Conservation (phyloP, 257 asterid species). For the Knoxia roxburghii region DNA sequence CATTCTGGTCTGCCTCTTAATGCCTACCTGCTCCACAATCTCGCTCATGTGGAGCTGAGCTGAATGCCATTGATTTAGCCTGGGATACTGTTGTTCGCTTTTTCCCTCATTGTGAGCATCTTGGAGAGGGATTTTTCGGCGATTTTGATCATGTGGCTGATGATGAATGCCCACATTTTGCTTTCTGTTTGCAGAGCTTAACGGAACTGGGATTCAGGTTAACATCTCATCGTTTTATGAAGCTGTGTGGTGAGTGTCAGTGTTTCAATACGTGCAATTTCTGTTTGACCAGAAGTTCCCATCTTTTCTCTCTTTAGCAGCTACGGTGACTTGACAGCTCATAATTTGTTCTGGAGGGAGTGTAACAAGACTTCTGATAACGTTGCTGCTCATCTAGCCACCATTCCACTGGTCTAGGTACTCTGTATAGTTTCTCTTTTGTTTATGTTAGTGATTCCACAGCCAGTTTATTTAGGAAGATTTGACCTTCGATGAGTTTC, state of each 20-base stretch:
- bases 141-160: slow-evolving; percentile 97
- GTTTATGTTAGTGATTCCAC: neutral
- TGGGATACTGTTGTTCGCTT: slow-evolving; percentile 99
- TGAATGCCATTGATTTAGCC: slow-evolving; percentile 93
- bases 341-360: slow-evolving; percentile 86
- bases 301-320: slow-evolving; percentile 30
- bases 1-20: slow-evolving; percentile 70
- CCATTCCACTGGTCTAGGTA: slow-evolving; percentile 85
- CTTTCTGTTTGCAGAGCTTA: slow-evolving; percentile 90
- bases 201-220: slow-evolving; percentile 88
- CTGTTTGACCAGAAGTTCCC: slow-evolving; percentile 14
- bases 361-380: slow-evolving; percentile 78
- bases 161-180: slow-evolving; percentile 93
- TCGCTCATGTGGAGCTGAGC: slow-evolving; percentile 96
- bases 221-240: neutral
- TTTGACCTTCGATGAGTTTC: too few relatives aligned
- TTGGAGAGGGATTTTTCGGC: slow-evolving; percentile 85
- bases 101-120: slow-evolving; percentile 57
- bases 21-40: slow-evolving; percentile 94
- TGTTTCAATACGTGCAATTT: neutral
- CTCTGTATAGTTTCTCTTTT: neutral
- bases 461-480: neutral
- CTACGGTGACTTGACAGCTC: slow-evolving; percentile 97
- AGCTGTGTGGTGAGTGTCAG: neutral
- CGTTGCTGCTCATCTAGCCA: slow-evolving; percentile 87